phyloP scores from a whole-genome alignment of 2,329 filamentous ascomycete genomes.

The Talaromyces pinophilus region DNA sequence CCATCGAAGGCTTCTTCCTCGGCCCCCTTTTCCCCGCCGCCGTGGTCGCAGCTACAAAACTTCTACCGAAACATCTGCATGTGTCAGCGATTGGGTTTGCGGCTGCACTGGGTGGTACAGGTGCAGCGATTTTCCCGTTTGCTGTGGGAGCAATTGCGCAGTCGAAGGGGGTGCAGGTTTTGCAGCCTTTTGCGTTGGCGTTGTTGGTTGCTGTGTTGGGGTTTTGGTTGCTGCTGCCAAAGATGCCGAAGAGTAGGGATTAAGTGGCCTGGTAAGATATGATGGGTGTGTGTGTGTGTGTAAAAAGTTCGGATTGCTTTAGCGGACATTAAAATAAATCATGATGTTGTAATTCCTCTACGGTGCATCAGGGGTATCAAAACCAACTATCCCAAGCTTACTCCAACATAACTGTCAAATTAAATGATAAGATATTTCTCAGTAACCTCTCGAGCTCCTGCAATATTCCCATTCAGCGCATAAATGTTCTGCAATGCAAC shows the following conservation, averaged over 20 bases:
- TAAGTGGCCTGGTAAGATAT: neutral
- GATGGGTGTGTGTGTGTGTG: neutral
- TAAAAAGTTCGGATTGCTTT: neutral
- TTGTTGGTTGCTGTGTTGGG: slow-evolving; percentile 53
- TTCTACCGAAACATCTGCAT: slow-evolving; percentile 72
- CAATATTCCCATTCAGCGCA: slow-evolving; percentile 62
- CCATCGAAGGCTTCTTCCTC: slow-evolving; percentile 74
- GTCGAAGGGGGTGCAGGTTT: slow-evolving; percentile 58
- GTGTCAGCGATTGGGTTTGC: slow-evolving; percentile 80
- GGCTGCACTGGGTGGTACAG: slow-evolving; percentile 72
- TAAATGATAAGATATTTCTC: slow-evolving; percentile 59
- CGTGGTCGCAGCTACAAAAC: slow-evolving; percentile 70
- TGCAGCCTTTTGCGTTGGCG: slow-evolving; percentile 62
- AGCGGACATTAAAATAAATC: neutral
- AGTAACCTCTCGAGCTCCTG: slow-evolving; percentile 62
- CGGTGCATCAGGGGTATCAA: slow-evolving; percentile 4
- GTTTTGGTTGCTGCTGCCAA: slow-evolving; percentile 51
- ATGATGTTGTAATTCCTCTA: neutral
- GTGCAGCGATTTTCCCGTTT: slow-evolving; percentile 56
- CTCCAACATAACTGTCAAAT: slow-evolving; percentile 17
- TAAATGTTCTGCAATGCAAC: slow-evolving; percentile 71
- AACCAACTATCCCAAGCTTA: neutral
- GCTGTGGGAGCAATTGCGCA: slow-evolving; percentile 53
- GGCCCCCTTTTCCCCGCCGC: slow-evolving; percentile 77
- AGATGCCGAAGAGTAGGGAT: slow-evolving; percentile 20